These are phyloP conservation scores for Pythium aquatile DNA, from an alignment of 352 stramenopile genomes.

Conservation along the genomic window DNA sequence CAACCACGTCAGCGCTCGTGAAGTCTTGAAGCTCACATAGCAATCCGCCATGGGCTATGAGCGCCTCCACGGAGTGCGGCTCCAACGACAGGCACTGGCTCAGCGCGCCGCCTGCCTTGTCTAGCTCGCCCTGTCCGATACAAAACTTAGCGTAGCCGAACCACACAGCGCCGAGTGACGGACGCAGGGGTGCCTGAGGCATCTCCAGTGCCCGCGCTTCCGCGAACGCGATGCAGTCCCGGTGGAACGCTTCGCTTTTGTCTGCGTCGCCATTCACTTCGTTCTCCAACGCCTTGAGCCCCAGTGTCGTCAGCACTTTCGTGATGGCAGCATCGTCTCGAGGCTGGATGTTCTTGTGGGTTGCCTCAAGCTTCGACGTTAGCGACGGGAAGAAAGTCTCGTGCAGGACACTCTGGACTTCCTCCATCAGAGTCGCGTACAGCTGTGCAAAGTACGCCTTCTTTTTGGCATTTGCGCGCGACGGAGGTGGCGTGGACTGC, in stretches of 20 bases:
- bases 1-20: slow-evolving; percentile 36
- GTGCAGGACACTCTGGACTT: slow-evolving; percentile 69
- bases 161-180: slow-evolving; percentile 42
- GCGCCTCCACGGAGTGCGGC: slow-evolving; percentile 31
- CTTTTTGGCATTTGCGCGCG: slow-evolving; percentile 31
- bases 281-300: slow-evolving; percentile 61
- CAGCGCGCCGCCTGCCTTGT: slow-evolving; percentile 56
- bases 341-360: slow-evolving; percentile 13
- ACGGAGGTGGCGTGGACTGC: background rate
- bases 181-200: slow-evolving; percentile 5
- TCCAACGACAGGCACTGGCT: slow-evolving; percentile 60
- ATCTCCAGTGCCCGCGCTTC: slow-evolving; percentile 33
- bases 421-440: slow-evolving; percentile 72
- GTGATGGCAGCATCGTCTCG: slow-evolving; percentile 29
- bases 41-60: slow-evolving; percentile 55
- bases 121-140: slow-evolving; percentile 39
- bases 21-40: slow-evolving; percentile 62
- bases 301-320: slow-evolving; percentile 35
- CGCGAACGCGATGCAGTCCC: slow-evolving; percentile 61
- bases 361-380: slow-evolving; percentile 35
- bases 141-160: slow-evolving; percentile 69
- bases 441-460: slow-evolving; percentile 62
- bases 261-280: slow-evolving; percentile 64
- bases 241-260: slow-evolving; percentile 61
- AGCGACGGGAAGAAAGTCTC: slow-evolving; percentile 50